Percentiles rank a stretch among this genome's conserved stretches.
Conservation (phyloP, 179 eudicot species). For the Spinacia oleracea region DNA sequence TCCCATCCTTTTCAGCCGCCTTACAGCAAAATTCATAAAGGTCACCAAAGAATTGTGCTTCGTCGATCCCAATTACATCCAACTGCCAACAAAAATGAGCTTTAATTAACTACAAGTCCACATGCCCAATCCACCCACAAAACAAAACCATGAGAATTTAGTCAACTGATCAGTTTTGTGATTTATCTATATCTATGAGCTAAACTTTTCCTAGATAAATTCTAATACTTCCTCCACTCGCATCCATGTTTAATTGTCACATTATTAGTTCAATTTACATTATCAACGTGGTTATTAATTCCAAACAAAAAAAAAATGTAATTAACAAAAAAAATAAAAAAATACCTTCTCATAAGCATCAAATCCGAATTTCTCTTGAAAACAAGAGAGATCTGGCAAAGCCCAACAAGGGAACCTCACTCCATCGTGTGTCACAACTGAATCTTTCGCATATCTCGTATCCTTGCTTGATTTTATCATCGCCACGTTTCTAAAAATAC, state of each 20-base stretch:
- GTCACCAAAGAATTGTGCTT: conserved; percentile 89
- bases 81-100: conserved; percentile 40
- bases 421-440: conserved; percentile 94
- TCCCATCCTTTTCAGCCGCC: conserved; percentile 82
- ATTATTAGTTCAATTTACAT: too few relatives aligned
- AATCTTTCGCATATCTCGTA: conserved; percentile 65
- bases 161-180: too few relatives aligned
- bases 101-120: not conserved
- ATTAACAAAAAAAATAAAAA: too few relatives aligned
- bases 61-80: conserved; percentile 93
- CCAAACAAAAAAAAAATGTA: not conserved
- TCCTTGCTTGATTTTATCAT: conserved; percentile 91
- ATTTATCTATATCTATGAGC: too few relatives aligned
- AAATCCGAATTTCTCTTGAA: conserved; percentile 53
- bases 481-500: conserved; percentile 54
- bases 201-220: too few relatives aligned
- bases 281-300: not conserved
- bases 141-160: not conserved
- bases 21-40: conserved; percentile 80
- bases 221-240: too few relatives aligned
- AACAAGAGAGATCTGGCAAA: conserved; percentile 55
- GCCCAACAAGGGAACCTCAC: conserved; percentile 80
- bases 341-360: conserved; percentile 65
- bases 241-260: too few relatives aligned
- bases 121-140: not conserved